Evolutionary conservation across 164 flowering plant species (phyloP), one percentile per base, ranked within the genome.

Genomic region (Kingdonia uniflora): DNA sequence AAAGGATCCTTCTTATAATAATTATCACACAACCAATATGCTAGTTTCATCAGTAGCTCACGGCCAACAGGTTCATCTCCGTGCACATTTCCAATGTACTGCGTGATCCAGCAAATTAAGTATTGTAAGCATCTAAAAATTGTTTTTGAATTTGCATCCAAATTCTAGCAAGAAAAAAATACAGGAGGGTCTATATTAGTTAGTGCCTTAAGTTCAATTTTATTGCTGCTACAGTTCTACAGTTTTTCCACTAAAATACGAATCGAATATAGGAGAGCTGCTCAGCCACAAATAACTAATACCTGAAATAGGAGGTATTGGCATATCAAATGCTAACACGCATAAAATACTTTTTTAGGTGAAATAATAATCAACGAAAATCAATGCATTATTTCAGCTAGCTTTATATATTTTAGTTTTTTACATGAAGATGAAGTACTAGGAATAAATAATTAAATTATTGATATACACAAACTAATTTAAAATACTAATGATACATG

Each of bases 51-150:
- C 29, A 88, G 70, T 59, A 92, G 82, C 60, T 92, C 98, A 51
- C 98, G 95, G 16, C 98, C 98, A 19, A 91, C 96, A 55, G 98
- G 96, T 72, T 92, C 98, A 76, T 92, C 96, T 41, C 98, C 98
- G 68, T 92, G 98, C 60, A 92, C 88, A 71, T 92, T 92, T 51
- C 95, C 98, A 72, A 92, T 63, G 62, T 71, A 85, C 98, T 92
- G 79, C 67, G 72, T 57, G 4, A 60, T 48, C 50, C 44, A 65
- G 46, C 22, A 55, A 53, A 14, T 3, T 23, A 23, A 20, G 13
- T 47, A 7, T 6, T 1, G 25, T 47, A 3, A 29, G 35, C 8
- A 29, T 29, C 6, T 29, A 8, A 29, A 29, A 29, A n/a, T 4
- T 29, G 35, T 29, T 3, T 4, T 29, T 29, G 8, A 4, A 29